Evolutionary conservation across 768 basidiomycete species (phyloP), one percentile per base, ranked within the genome.

Genomic region (Termitomyces sp.): DNA sequence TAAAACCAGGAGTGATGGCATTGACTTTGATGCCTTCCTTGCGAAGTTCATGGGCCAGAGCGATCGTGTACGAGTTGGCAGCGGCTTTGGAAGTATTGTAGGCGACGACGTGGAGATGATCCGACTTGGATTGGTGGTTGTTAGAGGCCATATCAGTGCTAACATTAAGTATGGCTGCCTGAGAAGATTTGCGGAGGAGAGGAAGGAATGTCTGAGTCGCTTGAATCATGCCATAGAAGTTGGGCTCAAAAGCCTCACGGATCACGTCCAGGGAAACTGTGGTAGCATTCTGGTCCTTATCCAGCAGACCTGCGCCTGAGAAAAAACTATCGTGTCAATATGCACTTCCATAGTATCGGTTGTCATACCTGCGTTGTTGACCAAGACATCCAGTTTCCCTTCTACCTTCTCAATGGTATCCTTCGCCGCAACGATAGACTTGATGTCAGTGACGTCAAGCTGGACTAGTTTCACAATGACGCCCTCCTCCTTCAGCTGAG

Each of bases 81-180:
- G 87, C 88, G 0, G 82, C 86, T 71, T 89, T 89, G 58, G 82
- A 85, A 1, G 86, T 83, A 62, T 87, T 87, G 65, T 88, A 89
- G 8, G 77, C 77, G 28, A 73, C 70, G 21, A 70, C 53, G 62
- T 77, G 74, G 14, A 73, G 57, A 23, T 41, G 14, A 30, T 72
- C 60, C 3, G 69, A 67, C 21, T 62, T 56, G 7, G 77, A 70
- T 62, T 74, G 72, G 43, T 55, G 54, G 0, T 66, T 53, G 63
- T 78, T 80, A 21, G 77, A 78, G 1, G 75, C 73, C 75, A 80
- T 76, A 64, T 77, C 76, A 14, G 70, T 70, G 30, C 66, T 65
- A 23, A 80, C 75, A 53, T 76, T 74, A 54, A 78, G 55, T 53
- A 79, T 75, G 17, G 73, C 71, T 7, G 69, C 64, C n/a, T 73